Percentiles rank a stretch among this genome's conserved stretches.
These are phyloP conservation scores for Gamsiella multidivaricata DNA, from an alignment of 192 early-diverging fungal species.

Conservation along the genomic window DNA sequence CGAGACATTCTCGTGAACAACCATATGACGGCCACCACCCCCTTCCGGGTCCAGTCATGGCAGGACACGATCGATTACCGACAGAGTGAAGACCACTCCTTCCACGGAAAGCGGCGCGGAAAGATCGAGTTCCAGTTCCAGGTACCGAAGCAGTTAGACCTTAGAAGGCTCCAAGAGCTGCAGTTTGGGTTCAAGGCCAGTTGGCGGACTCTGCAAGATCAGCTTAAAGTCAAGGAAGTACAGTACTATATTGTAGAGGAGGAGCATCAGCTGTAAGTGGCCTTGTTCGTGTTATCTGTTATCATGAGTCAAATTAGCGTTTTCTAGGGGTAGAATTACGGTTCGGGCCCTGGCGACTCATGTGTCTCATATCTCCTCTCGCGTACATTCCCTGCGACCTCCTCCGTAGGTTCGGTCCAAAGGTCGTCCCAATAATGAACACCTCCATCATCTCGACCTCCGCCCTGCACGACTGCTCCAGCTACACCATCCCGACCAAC, in stretches of 20 bases:
- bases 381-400: neutral
- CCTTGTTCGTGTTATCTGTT: neutral
- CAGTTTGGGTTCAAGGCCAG: conserved; percentile 38
- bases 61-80: conserved; percentile 35
- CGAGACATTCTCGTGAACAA: conserved; percentile 43
- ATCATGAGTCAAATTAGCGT: too few relatives aligned
- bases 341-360: too few relatives aligned
- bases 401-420: conserved; percentile 19
- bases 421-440: neutral
- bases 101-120: conserved; percentile 32
- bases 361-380: neutral
- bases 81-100: conserved; percentile 34
- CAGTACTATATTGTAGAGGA: conserved; percentile 43
- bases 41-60: conserved; percentile 36
- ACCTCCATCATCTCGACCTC: conserved; percentile 33
- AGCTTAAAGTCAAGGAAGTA: conserved; percentile 22
- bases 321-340: too few relatives aligned
- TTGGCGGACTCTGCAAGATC: conserved; percentile 24
- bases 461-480: conserved; percentile 18
- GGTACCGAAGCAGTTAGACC: conserved; percentile 38
- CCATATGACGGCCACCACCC: conserved; percentile 20
- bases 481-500: conserved; percentile 1
- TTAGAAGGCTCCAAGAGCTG: conserved; percentile 11
- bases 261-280: conserved; percentile 35
- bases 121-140: conserved; percentile 42